phyloP scores from a whole-genome alignment of 768 basidiomycete species.

The Mycena belliarum region DNA sequence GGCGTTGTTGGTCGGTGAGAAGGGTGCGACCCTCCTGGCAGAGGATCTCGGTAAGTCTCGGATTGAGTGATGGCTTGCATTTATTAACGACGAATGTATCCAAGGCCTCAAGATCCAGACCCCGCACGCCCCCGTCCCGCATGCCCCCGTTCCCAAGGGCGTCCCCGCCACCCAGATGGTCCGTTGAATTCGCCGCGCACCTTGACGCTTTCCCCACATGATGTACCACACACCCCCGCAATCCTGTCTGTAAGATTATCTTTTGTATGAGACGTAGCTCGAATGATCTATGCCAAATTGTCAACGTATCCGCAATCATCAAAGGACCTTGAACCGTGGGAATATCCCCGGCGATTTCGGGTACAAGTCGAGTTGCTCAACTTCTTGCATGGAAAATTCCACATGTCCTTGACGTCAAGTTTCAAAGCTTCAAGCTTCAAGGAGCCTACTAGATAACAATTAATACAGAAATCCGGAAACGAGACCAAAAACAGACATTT shows the following conservation, averaged over 20 bases:
- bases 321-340: not conserved
- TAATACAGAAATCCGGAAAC: too few species aligned
- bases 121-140: slow-evolving; percentile 70
- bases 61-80: too few species aligned
- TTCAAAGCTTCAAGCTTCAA: too few species aligned
- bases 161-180: slow-evolving; percentile 49
- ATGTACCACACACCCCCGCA: not conserved
- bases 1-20: slow-evolving; percentile 69
- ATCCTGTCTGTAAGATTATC: slow-evolving; percentile 1
- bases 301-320: too few species aligned
- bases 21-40: slow-evolving; percentile 59
- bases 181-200: slow-evolving; percentile 37
- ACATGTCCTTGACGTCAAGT: too few species aligned
- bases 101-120: slow-evolving; percentile 64
- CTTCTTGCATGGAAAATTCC: too few species aligned
- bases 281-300: too few species aligned
- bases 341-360: not conserved
- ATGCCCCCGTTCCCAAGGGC: slow-evolving; percentile 60
- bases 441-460: too few species aligned
- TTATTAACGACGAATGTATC: not conserved
- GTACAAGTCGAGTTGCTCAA: not conserved
- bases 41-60: slow-evolving; percentile 64
- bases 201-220: too few species aligned
- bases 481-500: too few species aligned
- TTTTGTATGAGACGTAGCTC: not conserved